Base-by-base conservation (phyloP, 805 yeast genomes). In the Metschnikowia proteae region DNA sequence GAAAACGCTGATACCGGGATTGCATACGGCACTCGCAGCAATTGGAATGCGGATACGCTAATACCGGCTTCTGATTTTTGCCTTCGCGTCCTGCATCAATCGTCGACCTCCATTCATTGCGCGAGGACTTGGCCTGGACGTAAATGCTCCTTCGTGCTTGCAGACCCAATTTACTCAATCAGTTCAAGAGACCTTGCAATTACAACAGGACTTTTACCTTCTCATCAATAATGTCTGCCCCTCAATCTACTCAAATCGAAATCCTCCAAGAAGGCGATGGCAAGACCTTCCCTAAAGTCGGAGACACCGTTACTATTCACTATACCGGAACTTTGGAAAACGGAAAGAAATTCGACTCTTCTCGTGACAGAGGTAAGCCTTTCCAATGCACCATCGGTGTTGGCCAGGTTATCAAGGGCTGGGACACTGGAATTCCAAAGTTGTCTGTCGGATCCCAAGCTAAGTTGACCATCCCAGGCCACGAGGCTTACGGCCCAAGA, bases 261-360 rank as follows among this genome's bases (percentile, higher is more conserved):
- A 58, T 70, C 54, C 52, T 72, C 54, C 75, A 70, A 58, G 71
- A 71, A 68, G 90, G 97, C 70, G 96, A 92, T 69, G 96, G 94
- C 56, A 79, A 76, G 65, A 84, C 83, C 61, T 91, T 77, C 82
- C 97, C 98, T 65, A 76, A 85, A 70, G 67, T 75, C 36, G 97
- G 97, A 60, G 97, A 91, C 74, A 73, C 76, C 56, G 94, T 92
- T 58, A 84, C 97, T 56, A 92, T 92, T 66, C 97, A 92, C 76
- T 92, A 92, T 82, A 86, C 88, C 46, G 98, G 98, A 62, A 90
- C 96, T 50, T 80, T 92, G 65, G 96, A 88, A 71, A 87, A 88
- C 71, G 98, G 98, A 63, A 89, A 88, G 77, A 88, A 88, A 74
- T 92, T 92, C 67, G 98, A 92, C 71, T 88, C 97, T 46, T 90